These are phyloP conservation scores for Thamnidium elegans DNA, from an alignment of 192 early-diverging fungal genomes.

Conservation along the genomic window DNA sequence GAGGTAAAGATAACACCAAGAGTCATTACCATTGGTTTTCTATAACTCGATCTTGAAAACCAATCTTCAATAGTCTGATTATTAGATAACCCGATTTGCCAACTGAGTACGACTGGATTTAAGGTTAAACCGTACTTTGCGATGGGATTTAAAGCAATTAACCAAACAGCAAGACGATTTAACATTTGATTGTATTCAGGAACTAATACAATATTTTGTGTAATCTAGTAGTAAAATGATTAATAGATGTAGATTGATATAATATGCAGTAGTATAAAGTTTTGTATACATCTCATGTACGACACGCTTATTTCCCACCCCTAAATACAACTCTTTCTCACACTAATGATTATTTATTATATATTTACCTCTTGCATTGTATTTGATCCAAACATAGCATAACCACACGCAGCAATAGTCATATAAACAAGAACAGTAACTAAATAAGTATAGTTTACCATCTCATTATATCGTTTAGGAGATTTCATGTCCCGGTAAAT, in stretches of 20 bases:
- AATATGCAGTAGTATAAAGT: not conserved
- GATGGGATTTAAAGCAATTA: constrained; percentile 70
- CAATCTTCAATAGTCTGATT: constrained; percentile 20
- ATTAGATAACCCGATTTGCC: constrained; percentile 36
- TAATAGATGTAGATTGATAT: not conserved
- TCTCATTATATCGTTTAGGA: constrained; percentile 43
- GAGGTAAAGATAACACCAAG: constrained; percentile 24
- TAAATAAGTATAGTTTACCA: constrained; percentile 58
- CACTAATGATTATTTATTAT: no score
- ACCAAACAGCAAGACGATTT: constrained; percentile 56
- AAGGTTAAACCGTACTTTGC: constrained; percentile 71
- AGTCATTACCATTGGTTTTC: constrained; percentile 15
- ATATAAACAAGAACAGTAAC: constrained; percentile 52
- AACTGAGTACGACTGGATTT: constrained; percentile 56
- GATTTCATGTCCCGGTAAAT: constrained; percentile 68
- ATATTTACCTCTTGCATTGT: constrained; percentile 55
- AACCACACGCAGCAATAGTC: constrained; percentile 52
- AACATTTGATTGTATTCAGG: constrained; percentile 51
- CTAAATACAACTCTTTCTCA: not conserved
- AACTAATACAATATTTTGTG: constrained; percentile 61
- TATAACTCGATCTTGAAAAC: constrained; percentile 9
- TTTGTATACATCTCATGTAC: not conserved
- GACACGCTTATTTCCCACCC: not conserved
- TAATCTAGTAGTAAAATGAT: constrained; percentile 55
- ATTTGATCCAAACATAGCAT: constrained; percentile 67